These are phyloP conservation scores for Eutrema yunnanense DNA, from an alignment of 345 rosid genomes.

Conservation along the genomic window DNA sequence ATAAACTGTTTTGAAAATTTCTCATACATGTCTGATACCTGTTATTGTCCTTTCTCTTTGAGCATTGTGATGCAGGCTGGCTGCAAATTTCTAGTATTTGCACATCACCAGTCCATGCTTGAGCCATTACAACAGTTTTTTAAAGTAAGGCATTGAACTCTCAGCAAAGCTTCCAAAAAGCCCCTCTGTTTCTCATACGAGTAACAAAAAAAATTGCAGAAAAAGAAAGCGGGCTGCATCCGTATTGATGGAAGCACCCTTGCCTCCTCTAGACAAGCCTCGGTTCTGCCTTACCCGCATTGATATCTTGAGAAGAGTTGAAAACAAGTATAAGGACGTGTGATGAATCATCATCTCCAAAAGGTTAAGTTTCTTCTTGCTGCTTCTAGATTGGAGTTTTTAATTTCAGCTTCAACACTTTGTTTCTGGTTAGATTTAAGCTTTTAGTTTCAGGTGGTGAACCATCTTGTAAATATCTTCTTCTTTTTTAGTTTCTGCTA, in stretches of 20 bases:
- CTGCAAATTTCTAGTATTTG: conserved; percentile 93
- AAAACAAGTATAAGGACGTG: too few species aligned
- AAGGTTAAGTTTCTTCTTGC: too few species aligned
- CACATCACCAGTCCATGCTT: conserved; percentile 86
- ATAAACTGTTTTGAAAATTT: neutral
- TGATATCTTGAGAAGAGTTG: too few species aligned
- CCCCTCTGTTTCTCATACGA: conserved; percentile 11
- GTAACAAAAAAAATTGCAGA: conserved; percentile 44
- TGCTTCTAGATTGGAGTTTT: too few species aligned
- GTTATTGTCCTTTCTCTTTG: conserved; percentile 9
- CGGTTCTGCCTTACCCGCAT: conserved; percentile 25
- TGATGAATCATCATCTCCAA: too few species aligned
- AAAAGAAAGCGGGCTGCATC: conserved; percentile 82
- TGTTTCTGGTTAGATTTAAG: too few species aligned
- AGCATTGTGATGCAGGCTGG: conserved; percentile 57
- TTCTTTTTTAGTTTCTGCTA: neutral
- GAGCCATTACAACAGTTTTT: conserved; percentile 72
- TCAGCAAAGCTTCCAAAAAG: conserved; percentile 3
- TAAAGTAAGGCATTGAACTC: conserved; percentile 46
- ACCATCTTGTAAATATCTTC: too few species aligned
- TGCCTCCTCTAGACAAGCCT: conserved; percentile 60
- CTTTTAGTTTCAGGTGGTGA: too few species aligned
- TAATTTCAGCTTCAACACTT: too few species aligned
- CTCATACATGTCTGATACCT: neutral
- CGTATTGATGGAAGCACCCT: conserved; percentile 90